Conservation (phyloP, 2,329 filamentous ascomycete genomes). For the Balansia obtecta region DNA sequence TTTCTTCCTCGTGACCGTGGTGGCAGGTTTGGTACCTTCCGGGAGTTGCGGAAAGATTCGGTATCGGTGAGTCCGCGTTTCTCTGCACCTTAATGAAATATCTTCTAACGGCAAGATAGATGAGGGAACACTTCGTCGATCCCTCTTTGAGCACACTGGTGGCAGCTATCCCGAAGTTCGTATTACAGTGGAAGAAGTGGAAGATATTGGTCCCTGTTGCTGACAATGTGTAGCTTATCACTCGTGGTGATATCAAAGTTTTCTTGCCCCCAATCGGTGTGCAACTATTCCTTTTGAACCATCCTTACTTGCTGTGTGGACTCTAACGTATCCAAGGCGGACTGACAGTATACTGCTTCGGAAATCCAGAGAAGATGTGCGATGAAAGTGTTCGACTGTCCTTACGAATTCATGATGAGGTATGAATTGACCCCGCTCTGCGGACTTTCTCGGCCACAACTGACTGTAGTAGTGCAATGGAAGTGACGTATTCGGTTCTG, state of each 20-base stretch:
- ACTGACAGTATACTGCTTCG: slow-evolving; percentile 93
- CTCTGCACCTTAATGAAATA: background rate
- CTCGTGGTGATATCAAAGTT: slow-evolving; percentile 83
- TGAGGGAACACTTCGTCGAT: slow-evolving; percentile 73
- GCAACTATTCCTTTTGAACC: background rate
- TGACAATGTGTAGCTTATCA: slow-evolving; percentile 52
- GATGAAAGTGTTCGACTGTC: slow-evolving; percentile 72
- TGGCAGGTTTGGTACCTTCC: slow-evolving; percentile 63
- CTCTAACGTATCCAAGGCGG: slow-evolving; percentile 41
- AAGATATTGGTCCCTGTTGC: background rate
- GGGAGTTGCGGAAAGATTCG: slow-evolving; percentile 83
- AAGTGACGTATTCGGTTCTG: slow-evolving; percentile 92
- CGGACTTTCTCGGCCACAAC: background rate
- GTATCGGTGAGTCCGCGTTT: slow-evolving; percentile 49
- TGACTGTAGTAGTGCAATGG: slow-evolving; percentile 61
- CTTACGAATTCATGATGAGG: slow-evolving; percentile 64
- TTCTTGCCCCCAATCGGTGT: slow-evolving; percentile 85
- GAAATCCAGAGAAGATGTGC: slow-evolving; percentile 86
- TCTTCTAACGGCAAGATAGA: slow-evolving; percentile 35
- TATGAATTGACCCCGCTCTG: slow-evolving; percentile 14
- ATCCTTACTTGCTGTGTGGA: background rate
- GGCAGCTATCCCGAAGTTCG: slow-evolving; percentile 74
- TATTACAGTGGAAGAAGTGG: background rate
- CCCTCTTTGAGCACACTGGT: slow-evolving; percentile 88
- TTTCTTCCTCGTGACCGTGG: background rate